Base-by-base conservation (phyloP, 1,284 basidiomycete genomes). In the Irpex sp. region DNA sequence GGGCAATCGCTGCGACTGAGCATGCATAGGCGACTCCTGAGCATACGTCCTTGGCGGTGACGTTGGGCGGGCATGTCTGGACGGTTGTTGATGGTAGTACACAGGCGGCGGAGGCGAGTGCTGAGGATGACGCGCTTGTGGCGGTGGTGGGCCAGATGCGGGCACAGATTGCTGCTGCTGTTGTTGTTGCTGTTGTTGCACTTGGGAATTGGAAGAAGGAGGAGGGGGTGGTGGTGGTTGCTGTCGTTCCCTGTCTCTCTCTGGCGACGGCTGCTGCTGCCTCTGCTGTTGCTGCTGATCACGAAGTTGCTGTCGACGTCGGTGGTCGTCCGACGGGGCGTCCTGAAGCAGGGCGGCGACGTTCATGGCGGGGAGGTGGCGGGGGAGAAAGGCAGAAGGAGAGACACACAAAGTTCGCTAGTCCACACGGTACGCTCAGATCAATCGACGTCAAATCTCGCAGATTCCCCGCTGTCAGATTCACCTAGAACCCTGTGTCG, bases 341-440 rank as follows among this genome's bases (percentile, higher is more conserved):
- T 88, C 87, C 69, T 88, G 86, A 37, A 91, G 77, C 62, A 91
- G 83, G 67, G 80, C 83, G 50, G 85, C 85, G 68, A 91, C 86
- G 76, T 91, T 89, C 89, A 91, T 90, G 71, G 70, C 64, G 68
- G 69, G 57, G 58, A 65, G 68, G 70, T 65, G 68, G 69, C 58
- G 58, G 66, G 68, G 60, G 57, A 68, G 67, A 68, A 66, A 67
- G 66, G 64, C 26, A 66, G 68, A 60, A 59, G 67, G 66, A 68
- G 66, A 67, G 66, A 65, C 61, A 62, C 67, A 65, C 19, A 66
- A 67, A 69, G 66, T 65, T 66, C 69, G 66, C 67, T 63, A 67
- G 62, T 66, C 66, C 63, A 66, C 68, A 69, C 68, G 59, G 54
- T 54, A 70, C 68, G 70, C 70, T 69, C 70, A 71, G 72, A 73